Evolutionary conservation across 371 early-diverging fungal species (phyloP).

Genomic region (Mucor saturninus): DNA sequence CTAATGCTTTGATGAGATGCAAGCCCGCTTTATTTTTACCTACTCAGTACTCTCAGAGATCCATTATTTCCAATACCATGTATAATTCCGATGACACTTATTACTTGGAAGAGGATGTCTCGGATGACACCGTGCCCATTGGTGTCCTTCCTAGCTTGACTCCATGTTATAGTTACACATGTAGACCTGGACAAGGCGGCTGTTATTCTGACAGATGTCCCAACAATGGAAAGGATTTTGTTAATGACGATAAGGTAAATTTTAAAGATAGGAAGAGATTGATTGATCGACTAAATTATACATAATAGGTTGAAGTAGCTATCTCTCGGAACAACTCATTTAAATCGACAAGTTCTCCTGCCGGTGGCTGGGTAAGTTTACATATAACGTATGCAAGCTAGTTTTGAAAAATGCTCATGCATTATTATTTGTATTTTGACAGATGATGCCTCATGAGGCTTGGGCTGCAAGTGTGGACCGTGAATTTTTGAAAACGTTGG

Average conservation of each 20-base stretch:
- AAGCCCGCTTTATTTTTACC: conserved; percentile 36
- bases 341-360: conserved; percentile 13
- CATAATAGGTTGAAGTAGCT: conserved; percentile 12
- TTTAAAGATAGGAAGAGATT: neutral
- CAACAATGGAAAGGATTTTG: conserved; percentile 24
- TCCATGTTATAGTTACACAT: conserved; percentile 30
- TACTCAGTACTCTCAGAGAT: conserved; percentile 37
- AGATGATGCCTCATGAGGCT: conserved; percentile 41
- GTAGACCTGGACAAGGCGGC: conserved; percentile 26
- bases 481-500: conserved; percentile 70
- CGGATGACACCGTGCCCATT: conserved; percentile 23
- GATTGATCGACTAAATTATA: neutral
- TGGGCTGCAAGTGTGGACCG: conserved; percentile 74
- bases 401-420: neutral
- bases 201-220: conserved; percentile 39
- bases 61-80: conserved; percentile 32
- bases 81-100: conserved; percentile 41
- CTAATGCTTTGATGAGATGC: conserved; percentile 30
- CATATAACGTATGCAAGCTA: neutral
- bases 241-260: conserved; percentile 17
- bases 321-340: conserved; percentile 8
- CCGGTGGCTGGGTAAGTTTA: conserved; percentile 26
- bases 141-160: conserved; percentile 34
- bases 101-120: conserved; percentile 33
- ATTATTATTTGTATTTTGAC: neutral